Evolutionary conservation across 805 yeast species (phyloP).

Genomic region (Zygosaccharomyces gambellarensis): DNA sequence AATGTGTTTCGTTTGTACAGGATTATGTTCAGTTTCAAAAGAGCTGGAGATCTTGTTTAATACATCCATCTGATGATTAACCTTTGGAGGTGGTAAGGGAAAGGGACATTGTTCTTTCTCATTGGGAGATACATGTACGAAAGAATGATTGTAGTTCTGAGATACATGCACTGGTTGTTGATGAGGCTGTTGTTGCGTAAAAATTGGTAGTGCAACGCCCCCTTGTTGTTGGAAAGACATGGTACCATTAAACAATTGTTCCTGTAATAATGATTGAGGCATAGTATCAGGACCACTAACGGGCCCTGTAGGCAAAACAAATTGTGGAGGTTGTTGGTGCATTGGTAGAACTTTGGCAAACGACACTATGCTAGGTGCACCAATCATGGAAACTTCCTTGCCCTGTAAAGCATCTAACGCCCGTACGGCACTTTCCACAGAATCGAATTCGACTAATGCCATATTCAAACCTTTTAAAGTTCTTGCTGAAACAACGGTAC

Average conservation of each 20-base stretch:
- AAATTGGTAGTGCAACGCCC: slow-evolving; percentile 29
- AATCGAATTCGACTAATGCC: slow-evolving; percentile 69
- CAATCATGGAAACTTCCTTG: slow-evolving; percentile 70
- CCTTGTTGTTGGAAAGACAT: slow-evolving; percentile 34
- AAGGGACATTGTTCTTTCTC: slow-evolving; percentile 37
- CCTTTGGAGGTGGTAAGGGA: slow-evolving; percentile 32
- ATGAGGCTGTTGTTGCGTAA: slow-evolving; percentile 22
- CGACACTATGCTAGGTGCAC: slow-evolving; percentile 68
- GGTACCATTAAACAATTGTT: slow-evolving; percentile 33
- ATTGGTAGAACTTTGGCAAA: slow-evolving; percentile 67
- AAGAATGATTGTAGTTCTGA: slow-evolving; percentile 15
- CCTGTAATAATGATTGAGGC: slow-evolving; percentile 32
- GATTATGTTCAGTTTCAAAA: slow-evolving; percentile 24
- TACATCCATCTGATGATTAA: slow-evolving; percentile 15
- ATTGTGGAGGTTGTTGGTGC: slow-evolving; percentile 28
- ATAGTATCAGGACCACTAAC: slow-evolving; percentile 6
- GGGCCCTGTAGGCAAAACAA: slow-evolving; percentile 12
- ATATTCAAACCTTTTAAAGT: slow-evolving; percentile 46
- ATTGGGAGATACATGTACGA: slow-evolving; percentile 12
- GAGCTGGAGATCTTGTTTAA: slow-evolving; percentile 22
- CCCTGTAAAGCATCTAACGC: slow-evolving; percentile 78
- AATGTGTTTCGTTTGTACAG: slow-evolving; percentile 39
- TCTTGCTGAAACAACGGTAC: slow-evolving; percentile 55
- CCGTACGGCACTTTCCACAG: slow-evolving; percentile 68
- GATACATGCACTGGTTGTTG: slow-evolving; percentile 11